A percentile compares a stretch with the other conserved stretches of the same genome.
These are phyloP conservation scores for Ascochyta rabiei DNA, from an alignment of 2,329 filamentous ascomycete species.

Conservation along the genomic window DNA sequence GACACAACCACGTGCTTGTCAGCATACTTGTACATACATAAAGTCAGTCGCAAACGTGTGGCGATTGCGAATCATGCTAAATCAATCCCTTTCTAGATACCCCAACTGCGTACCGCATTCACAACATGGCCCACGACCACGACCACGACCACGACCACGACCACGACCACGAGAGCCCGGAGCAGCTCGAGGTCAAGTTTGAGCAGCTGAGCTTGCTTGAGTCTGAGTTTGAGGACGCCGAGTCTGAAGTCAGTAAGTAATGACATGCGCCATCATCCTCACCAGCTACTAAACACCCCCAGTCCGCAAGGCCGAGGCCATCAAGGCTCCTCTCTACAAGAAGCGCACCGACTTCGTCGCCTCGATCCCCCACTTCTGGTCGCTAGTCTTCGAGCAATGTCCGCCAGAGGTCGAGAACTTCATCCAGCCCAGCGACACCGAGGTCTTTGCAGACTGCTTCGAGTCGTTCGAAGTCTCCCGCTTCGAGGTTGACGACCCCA, in stretches of 20 bases:
- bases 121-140: conserved; percentile 33
- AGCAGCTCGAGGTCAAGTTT: conserved; percentile 55
- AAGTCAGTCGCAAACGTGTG: conserved; percentile 13
- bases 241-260: conserved; percentile 76
- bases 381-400: conserved; percentile 87
- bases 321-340: conserved; percentile 74
- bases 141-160: conserved; percentile 13
- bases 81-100: conserved; percentile 26
- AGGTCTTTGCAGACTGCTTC: conserved; percentile 72
- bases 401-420: conserved; percentile 86
- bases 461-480: conserved; percentile 73
- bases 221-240: conserved; percentile 81
- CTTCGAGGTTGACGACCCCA: conserved; percentile 73
- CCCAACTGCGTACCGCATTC: conserved; percentile 9
- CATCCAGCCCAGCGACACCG: conserved; percentile 80
- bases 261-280: background rate
- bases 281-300: conserved; percentile 19
- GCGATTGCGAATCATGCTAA: conserved; percentile 5
- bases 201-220: conserved; percentile 81
- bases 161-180: conserved; percentile 16
- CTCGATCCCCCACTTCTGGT: conserved; percentile 88
- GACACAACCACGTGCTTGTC: conserved; percentile 7
- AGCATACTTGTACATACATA: conserved; percentile 4
- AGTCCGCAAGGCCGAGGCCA: conserved; percentile 76
- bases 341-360: conserved; percentile 74